Evolutionary conservation across 345 rosid species (phyloP), one percentile per base, ranked within the genome.

Genomic region (Eucalyptus victrix): DNA sequence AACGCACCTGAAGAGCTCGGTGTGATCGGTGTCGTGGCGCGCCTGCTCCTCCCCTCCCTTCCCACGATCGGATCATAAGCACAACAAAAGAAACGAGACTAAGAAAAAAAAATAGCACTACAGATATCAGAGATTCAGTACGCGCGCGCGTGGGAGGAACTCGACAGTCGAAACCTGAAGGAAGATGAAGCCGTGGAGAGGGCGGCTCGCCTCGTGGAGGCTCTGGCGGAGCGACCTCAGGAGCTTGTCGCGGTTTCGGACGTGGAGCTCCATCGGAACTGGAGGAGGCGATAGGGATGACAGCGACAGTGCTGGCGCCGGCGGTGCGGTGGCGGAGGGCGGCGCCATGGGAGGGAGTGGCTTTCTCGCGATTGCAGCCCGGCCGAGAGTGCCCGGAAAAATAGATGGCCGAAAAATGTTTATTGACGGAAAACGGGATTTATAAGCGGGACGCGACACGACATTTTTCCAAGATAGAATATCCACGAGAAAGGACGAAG

Each of bases 41-140:
- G 89, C 92, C 91, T 95, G 91, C 87, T 97, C 98, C 49, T 96
- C 97, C n/a, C 99, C 99, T 86, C 99, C 99, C 98, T 97, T 89
- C 23, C 56, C 32, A 89, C 3, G 15, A 87, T 11, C 53, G 32
- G 21, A 67, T 67, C 32, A 47, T 54, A 49, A 6, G 9, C 83
- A 69, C 50, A 12, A 58, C 19, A 16, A 49, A 86, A 14, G 49
- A 49, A 40, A 6, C 42, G 42, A 40, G 42, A 40, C 5, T 40
- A 40, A 40, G 42, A 40, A 40, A 40, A 5, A 44, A 44, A 44
- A 44, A 44, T 44, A 44, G 45, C 45, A 44, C 1, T 3, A 10
- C 45, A 44, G 45, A 44, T 44, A 44, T 44, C 45, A 44, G 45
- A 44, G 45, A 44, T 44, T 44, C 45, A 1, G 45, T 1, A 44